phyloP scores from a whole-genome alignment of 2,329 filamentous ascomycete species.

The Tolypocladium pustulatum region DNA sequence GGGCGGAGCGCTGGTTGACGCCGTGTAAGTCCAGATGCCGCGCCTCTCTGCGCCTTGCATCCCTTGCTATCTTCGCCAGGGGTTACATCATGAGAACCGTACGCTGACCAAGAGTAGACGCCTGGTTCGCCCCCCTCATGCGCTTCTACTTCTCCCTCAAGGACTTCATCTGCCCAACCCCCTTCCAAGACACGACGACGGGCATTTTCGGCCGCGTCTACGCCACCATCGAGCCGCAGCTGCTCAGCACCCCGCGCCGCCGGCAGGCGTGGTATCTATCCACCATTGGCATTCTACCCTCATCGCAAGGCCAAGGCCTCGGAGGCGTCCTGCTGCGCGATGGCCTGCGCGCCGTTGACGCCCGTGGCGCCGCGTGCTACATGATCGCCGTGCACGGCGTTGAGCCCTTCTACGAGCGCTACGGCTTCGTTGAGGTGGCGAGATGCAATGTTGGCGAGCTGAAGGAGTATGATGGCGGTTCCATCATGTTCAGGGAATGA shows the following conservation, averaged over 20 bases:
- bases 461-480: constrained; percentile 23
- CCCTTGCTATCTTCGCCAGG: not conserved
- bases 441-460: constrained; percentile 24
- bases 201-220: constrained; percentile 16
- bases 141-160: constrained; percentile 12
- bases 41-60: not conserved
- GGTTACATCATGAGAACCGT: not conserved
- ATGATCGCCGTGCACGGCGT: constrained; percentile 20
- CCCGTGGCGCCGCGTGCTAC: constrained; percentile 18
- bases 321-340: constrained; percentile 19
- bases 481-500: constrained; percentile 26
- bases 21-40: constrained; percentile 13
- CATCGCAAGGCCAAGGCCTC: constrained; percentile 18
- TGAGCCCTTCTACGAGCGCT: constrained; percentile 20
- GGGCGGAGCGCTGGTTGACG: constrained; percentile 19
- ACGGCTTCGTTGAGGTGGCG: constrained; percentile 23
- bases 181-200: constrained; percentile 9
- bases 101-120: constrained; percentile 6
- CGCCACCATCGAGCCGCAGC: constrained; percentile 11
- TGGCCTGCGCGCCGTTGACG: constrained; percentile 17
- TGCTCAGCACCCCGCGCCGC: constrained; percentile 17
- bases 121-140: constrained; percentile 20
- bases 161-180: constrained; percentile 13
- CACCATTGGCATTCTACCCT: constrained; percentile 20
- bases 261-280: constrained; percentile 24